Conservation (phyloP, 495 filamentous ascomycete species). For the Hypoxylon trugodes region DNA sequence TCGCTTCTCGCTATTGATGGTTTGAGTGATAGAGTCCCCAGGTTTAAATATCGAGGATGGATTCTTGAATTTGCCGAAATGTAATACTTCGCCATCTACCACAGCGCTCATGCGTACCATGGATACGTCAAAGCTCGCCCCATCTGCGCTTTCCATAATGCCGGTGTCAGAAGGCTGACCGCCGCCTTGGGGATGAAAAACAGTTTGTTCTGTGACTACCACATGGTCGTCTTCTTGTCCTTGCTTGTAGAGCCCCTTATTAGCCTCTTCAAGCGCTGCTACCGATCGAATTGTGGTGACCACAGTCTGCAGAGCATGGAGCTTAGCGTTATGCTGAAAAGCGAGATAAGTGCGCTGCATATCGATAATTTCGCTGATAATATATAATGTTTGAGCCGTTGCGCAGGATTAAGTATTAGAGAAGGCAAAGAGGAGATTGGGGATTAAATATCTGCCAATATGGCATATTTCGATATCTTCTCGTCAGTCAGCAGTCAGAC, state of each 20-base stretch:
- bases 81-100: slow-evolving; percentile 61
- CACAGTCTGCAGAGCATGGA: slow-evolving; percentile 53
- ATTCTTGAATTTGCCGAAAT: slow-evolving; percentile 62
- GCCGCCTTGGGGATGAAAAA: slow-evolving; percentile 73
- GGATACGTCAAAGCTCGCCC: slow-evolving; percentile 55
- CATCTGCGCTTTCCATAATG: slow-evolving; percentile 49
- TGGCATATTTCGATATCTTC: slow-evolving; percentile 4
- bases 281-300: slow-evolving; percentile 57
- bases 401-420: background rate
- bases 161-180: slow-evolving; percentile 71
- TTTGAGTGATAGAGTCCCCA: slow-evolving; percentile 56
- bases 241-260: slow-evolving; percentile 60
- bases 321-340: slow-evolving; percentile 64
- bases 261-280: slow-evolving; percentile 53
- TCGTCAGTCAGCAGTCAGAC: too few relatives aligned
- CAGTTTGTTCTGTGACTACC: slow-evolving; percentile 66
- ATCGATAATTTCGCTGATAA: slow-evolving; percentile 1
- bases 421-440: background rate
- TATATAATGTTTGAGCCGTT: background rate
- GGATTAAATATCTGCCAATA: background rate
- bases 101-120: slow-evolving; percentile 58
- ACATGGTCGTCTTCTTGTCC: slow-evolving; percentile 55
- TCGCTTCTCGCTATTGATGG: slow-evolving; percentile 63
- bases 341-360: slow-evolving; percentile 58
- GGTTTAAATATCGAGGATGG: slow-evolving; percentile 37